Conservation (phyloP, 495 filamentous ascomycete genomes). For the Aspergillus avenaceus region DNA sequence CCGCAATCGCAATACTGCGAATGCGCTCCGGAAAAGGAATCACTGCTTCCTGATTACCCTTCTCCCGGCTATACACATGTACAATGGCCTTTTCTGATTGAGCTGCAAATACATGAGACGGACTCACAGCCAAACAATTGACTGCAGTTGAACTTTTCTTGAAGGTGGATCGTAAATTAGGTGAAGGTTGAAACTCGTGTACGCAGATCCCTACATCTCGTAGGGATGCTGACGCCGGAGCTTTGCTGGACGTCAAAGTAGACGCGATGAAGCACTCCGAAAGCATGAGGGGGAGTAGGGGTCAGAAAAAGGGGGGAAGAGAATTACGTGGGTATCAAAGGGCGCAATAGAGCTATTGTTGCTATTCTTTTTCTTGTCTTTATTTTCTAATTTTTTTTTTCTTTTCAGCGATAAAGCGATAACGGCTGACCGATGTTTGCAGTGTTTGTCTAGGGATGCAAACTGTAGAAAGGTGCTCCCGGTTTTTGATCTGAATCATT, state of each 20-base stretch:
- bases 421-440: slow-evolving; percentile 36
- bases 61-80: slow-evolving; percentile 81
- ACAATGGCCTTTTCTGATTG: slow-evolving; percentile 88
- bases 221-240: slow-evolving; percentile 58
- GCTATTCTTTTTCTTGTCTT: background rate
- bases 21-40: slow-evolving; percentile 84
- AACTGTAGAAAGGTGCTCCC: slow-evolving; percentile 8
- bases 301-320: slow-evolving; percentile 7
- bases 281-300: slow-evolving; percentile 55
- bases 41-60: slow-evolving; percentile 79
- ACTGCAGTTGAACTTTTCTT: slow-evolving; percentile 84
- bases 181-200: slow-evolving; percentile 73
- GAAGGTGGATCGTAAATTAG: slow-evolving; percentile 68
- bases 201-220: slow-evolving; percentile 82
- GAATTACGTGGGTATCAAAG: background rate
- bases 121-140: slow-evolving; percentile 76
- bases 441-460: slow-evolving; percentile 28
- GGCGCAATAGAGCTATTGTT: background rate
- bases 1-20: slow-evolving; percentile 62
- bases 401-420: slow-evolving; percentile 24
- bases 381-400: slow-evolving; percentile 27
- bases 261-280: slow-evolving; percentile 79
- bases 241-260: slow-evolving; percentile 59
- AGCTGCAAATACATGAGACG: slow-evolving; percentile 83
- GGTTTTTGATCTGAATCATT: too few species aligned